These are phyloP conservation scores for Leptographium galeiforme DNA, from an alignment of 2,329 filamentous ascomycete genomes.

Conservation along the genomic window DNA sequence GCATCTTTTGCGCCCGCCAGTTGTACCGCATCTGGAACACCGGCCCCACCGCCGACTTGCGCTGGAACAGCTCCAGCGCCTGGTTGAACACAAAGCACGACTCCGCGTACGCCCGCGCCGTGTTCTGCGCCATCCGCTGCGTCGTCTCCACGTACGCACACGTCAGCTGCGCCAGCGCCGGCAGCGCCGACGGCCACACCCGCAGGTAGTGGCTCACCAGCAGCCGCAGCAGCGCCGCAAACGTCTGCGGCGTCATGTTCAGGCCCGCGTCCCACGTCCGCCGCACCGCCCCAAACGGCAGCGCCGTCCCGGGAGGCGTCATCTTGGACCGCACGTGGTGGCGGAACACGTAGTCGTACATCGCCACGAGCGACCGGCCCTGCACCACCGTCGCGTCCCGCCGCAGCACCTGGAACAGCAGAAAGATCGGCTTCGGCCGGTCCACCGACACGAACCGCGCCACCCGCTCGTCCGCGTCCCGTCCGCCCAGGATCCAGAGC, in stretches of 20 bases:
- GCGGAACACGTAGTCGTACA: constrained; percentile 20
- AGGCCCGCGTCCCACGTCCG: constrained; percentile 10
- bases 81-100: constrained; percentile 27
- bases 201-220: constrained; percentile 16
- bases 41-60: constrained; percentile 18
- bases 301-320: neutral
- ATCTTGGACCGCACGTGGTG: constrained; percentile 7
- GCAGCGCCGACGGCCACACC: constrained; percentile 18
- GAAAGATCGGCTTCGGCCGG: constrained; percentile 24
- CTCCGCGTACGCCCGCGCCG: constrained; percentile 13
- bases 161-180: constrained; percentile 16
- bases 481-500: constrained; percentile 26
- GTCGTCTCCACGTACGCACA: constrained; percentile 14
- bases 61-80: constrained; percentile 23
- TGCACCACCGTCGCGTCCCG: constrained; percentile 19
- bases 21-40: constrained; percentile 28
- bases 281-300: constrained; percentile 9
- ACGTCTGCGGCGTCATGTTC: constrained; percentile 15
- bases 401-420: constrained; percentile 23
- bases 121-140: constrained; percentile 4
- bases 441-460: constrained; percentile 20
- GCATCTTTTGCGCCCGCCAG: constrained; percentile 43
- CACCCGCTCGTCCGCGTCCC: constrained; percentile 21
- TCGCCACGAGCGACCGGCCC: constrained; percentile 15
- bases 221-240: constrained; percentile 14